A percentile compares a stretch with the other conserved stretches of the same genome.
These are phyloP conservation scores for Dillenia suffruticosa DNA, from an alignment of 164 flowering plant genomes.

Conservation along the genomic window DNA sequence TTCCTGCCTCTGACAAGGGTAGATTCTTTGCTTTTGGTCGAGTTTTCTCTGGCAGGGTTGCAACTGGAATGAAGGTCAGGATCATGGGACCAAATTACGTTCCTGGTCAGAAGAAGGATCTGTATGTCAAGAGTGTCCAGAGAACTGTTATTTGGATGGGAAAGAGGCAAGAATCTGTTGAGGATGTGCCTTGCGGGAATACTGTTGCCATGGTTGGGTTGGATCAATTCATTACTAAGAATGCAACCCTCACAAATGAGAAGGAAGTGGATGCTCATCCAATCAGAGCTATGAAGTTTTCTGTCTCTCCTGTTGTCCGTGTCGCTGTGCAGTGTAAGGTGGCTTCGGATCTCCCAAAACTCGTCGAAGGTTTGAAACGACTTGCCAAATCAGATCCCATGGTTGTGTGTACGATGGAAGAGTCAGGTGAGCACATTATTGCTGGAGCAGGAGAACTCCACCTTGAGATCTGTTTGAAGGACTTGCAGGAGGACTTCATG, in stretches of 20 bases:
- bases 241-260: constrained; percentile 34
- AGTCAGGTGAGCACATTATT: constrained; percentile 37
- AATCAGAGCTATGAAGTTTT: constrained; percentile 38
- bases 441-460: constrained; percentile 36
- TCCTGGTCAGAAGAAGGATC: constrained; percentile 30
- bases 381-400: constrained; percentile 37
- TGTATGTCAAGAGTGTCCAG: constrained; percentile 31
- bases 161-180: constrained; percentile 32
- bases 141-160: constrained; percentile 41
- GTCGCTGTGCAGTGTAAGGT: constrained; percentile 37
- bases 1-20: constrained; percentile 35
- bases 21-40: constrained; percentile 35
- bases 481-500: constrained; percentile 29
- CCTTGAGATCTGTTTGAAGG: constrained; percentile 31
- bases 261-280: constrained; percentile 38
- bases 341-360: constrained; percentile 38
- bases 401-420: constrained; percentile 32
- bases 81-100: constrained; percentile 35
- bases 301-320: constrained; percentile 34
- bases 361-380: constrained; percentile 39
- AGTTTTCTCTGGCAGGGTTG: constrained; percentile 29
- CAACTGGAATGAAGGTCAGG: constrained; percentile 31
- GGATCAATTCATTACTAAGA: constrained; percentile 36
- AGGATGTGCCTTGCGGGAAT: constrained; percentile 39
- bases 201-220: constrained; percentile 29